These are phyloP conservation scores for Xylaria sp. DNA, from an alignment of 2,329 filamentous ascomycete genomes.

Conservation along the genomic window DNA sequence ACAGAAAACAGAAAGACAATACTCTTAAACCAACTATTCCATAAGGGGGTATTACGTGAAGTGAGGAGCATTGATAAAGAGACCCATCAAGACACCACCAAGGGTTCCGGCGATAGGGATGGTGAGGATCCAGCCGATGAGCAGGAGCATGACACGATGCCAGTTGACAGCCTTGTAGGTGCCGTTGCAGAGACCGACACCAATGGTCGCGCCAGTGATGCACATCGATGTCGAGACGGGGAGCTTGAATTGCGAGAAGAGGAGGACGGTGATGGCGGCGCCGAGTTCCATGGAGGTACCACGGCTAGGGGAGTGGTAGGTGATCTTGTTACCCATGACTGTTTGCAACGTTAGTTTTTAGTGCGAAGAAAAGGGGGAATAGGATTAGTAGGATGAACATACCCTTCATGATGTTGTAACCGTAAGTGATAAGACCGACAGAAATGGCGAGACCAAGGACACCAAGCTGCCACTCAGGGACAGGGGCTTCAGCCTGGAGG, in stretches of 20 bases:
- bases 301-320: constrained; percentile 33
- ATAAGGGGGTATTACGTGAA: constrained; percentile 30
- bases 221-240: constrained; percentile 76
- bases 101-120: constrained; percentile 58
- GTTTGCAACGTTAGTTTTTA: constrained; percentile 19
- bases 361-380: not conserved
- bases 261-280: constrained; percentile 67
- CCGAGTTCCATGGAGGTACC: constrained; percentile 73
- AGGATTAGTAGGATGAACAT: constrained; percentile 25
- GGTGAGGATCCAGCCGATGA: constrained; percentile 62
- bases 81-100: constrained; percentile 46
- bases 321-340: constrained; percentile 60
- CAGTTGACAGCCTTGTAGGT: constrained; percentile 68
- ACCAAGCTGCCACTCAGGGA: constrained; percentile 72
- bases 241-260: constrained; percentile 70
- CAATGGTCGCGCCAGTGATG: constrained; percentile 73
- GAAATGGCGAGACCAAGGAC: constrained; percentile 61
- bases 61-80: constrained; percentile 54
- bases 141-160: constrained; percentile 62
- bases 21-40: no score
- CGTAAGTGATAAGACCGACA: constrained; percentile 65
- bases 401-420: constrained; percentile 82
- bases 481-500: constrained; percentile 55
- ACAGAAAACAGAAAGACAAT: not conserved
- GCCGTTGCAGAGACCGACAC: constrained; percentile 73